Percentiles rank a stretch among this genome's conserved stretches.
phyloP scores from a whole-genome alignment of 2,329 filamentous ascomycete species.

The Rutstroemia sydowiana region DNA sequence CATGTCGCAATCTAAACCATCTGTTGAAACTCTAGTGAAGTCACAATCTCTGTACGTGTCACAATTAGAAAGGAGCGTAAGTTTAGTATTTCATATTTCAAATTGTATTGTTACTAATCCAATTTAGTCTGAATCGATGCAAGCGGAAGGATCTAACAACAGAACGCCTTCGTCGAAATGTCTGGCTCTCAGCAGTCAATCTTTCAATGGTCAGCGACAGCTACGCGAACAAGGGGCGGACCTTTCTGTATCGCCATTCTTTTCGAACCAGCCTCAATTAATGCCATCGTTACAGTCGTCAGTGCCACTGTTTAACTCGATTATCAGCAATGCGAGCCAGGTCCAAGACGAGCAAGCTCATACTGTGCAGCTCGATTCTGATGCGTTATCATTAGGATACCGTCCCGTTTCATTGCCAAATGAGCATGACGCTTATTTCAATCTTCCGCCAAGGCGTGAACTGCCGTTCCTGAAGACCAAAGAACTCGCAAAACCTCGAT shows the following conservation, averaged over 20 bases:
- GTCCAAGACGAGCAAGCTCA: not conserved
- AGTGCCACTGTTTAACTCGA: no score
- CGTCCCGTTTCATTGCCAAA: constrained; percentile 1
- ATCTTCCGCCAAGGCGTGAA: constrained; percentile 19
- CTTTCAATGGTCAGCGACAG: not conserved
- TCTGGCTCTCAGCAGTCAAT: not conserved
- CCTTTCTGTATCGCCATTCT: not conserved
- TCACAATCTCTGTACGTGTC: constrained; percentile 12
- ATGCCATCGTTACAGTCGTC: not conserved
- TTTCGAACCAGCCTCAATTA: not conserved
- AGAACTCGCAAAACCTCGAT: not conserved
- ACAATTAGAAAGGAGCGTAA: constrained; percentile 19
- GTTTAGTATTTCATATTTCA: not conserved
- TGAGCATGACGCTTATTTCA: constrained; percentile 1
- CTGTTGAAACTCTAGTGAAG: not conserved
- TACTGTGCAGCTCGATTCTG: not conserved
- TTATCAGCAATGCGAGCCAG: not conserved
- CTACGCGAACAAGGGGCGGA: not conserved
- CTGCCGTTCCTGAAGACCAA: constrained; percentile 23
- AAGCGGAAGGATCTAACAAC: not conserved
- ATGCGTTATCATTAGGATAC: not conserved
- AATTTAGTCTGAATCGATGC: not conserved
- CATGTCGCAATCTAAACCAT: constrained; percentile 7
- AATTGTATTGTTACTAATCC: no score
- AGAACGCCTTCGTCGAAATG: not conserved